Conservation (phyloP, 2,329 filamentous ascomycete species). For the Trichophyton equinum region DNA sequence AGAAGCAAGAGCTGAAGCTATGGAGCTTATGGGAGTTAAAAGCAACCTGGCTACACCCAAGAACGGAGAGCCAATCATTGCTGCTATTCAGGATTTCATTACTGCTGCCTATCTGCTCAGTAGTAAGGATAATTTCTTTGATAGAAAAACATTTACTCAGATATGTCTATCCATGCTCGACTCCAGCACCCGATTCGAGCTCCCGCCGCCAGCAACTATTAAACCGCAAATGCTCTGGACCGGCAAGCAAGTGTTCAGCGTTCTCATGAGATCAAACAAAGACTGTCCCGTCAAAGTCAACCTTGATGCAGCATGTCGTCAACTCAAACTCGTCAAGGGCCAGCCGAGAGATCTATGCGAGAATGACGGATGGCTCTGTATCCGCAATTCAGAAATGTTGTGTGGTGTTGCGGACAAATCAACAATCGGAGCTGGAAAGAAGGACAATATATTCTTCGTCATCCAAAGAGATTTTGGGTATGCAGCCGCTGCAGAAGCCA, state of each 20-base stretch:
- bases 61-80: constrained; percentile 95
- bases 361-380: constrained; percentile 80
- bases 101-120: constrained; percentile 85
- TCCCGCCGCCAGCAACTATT: constrained; percentile 75
- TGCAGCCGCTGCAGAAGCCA: constrained; percentile 73
- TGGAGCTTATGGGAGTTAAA: constrained; percentile 94
- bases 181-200: constrained; percentile 60
- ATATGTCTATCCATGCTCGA: constrained; percentile 92
- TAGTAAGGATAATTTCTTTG: constrained; percentile 85
- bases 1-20: constrained; percentile 87
- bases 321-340: constrained; percentile 42
- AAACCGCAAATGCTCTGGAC: constrained; percentile 88
- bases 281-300: constrained; percentile 75
- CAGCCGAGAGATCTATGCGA: constrained; percentile 53
- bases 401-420: constrained; percentile 97
- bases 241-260: constrained; percentile 89
- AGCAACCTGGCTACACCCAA: constrained; percentile 92
- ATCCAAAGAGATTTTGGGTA: constrained; percentile 91
- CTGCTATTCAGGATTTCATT: constrained; percentile 98
- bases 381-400: constrained; percentile 95
- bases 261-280: constrained; percentile 81
- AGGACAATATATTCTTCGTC: constrained; percentile 94
- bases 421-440: constrained; percentile 93
- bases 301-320: constrained; percentile 80
- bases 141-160: constrained; percentile 75